Conservation (phyloP, 2,329 filamentous ascomycete genomes). For the Epicoccum sorghinum region DNA sequence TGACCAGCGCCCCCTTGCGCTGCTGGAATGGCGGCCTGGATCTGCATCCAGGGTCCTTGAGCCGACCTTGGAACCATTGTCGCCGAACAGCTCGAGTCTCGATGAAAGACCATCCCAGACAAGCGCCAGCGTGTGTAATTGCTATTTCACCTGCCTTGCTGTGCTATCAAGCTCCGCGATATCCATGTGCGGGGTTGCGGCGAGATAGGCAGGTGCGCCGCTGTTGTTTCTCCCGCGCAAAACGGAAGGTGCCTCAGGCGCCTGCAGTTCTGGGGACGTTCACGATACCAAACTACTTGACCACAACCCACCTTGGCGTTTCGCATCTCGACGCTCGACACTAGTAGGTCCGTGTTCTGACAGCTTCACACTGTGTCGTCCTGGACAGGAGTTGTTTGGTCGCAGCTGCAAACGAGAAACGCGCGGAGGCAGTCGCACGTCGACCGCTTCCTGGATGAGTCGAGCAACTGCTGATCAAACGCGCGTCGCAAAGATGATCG, state of each 20-base stretch:
- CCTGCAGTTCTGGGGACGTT: not conserved
- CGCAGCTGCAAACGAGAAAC: not conserved
- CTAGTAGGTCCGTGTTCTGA: not conserved
- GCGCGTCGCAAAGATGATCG: too few species aligned
- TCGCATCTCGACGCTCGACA: not conserved
- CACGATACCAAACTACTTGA: not conserved
- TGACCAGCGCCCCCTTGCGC: conserved; percentile 13
- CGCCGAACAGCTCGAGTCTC: not conserved
- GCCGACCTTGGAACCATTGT: conserved; percentile 1
- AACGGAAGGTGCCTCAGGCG: conserved; percentile 9
- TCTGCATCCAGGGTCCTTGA: conserved; percentile 10
- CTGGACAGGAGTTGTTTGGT: not conserved
- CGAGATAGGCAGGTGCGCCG: conserved; percentile 12
- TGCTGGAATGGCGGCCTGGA: conserved; percentile 12
- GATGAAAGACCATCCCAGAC: not conserved
- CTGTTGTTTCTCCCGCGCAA: conserved; percentile 7
- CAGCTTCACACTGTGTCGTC: not conserved
- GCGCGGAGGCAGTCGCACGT: not conserved
- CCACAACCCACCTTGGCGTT: not conserved
- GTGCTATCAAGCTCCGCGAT: not conserved
- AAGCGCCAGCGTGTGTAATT: not conserved
- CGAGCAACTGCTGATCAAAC: too few species aligned
- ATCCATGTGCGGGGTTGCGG: conserved; percentile 3
- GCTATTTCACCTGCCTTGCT: not conserved
- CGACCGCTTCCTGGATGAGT: not conserved